Percentiles rank a stretch among this genome's conserved stretches.
These are phyloP conservation scores for Gymnopus androsaceus DNA, from an alignment of 1,284 basidiomycete species.

Conservation along the genomic window DNA sequence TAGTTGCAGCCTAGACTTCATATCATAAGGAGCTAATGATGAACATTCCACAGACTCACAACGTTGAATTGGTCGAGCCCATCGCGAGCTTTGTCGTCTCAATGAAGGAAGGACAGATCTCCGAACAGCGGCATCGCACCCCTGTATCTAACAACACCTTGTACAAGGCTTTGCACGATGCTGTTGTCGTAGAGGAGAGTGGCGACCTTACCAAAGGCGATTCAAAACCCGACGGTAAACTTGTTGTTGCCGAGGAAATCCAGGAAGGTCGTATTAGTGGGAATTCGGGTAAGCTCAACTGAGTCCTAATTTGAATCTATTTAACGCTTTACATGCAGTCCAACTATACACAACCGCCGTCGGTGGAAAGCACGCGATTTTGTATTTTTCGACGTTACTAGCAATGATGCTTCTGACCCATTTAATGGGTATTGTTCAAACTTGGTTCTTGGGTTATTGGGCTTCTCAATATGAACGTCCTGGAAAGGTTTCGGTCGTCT, in stretches of 20 bases:
- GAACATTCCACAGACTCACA: slow-evolving; percentile 61
- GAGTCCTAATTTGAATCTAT: slow-evolving; percentile 38
- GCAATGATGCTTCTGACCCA: slow-evolving; percentile 26
- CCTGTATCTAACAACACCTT: neutral
- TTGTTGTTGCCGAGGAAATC: slow-evolving; percentile 64
- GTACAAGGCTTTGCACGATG: neutral
- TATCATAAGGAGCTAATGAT: too few species aligned
- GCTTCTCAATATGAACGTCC: slow-evolving; percentile 49
- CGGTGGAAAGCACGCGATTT: slow-evolving; percentile 39
- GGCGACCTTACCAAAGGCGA: slow-evolving; percentile 1
- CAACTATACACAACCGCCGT: slow-evolving; percentile 37
- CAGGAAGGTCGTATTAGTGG: slow-evolving; percentile 59
- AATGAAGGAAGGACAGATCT: slow-evolving; percentile 51
- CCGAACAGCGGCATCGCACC: neutral
- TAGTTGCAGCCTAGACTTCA: slow-evolving; percentile 53
- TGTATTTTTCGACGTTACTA: slow-evolving; percentile 39
- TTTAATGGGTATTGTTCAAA: slow-evolving; percentile 35
- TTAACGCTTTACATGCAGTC: slow-evolving; percentile 19
- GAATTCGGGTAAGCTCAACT: slow-evolving; percentile 41
- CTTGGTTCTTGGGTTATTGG: slow-evolving; percentile 53
- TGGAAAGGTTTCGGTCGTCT: slow-evolving; percentile 42
- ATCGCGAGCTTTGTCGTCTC: slow-evolving; percentile 58
- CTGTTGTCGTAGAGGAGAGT: neutral
- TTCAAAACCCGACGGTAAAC: slow-evolving; percentile 38
- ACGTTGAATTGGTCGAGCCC: slow-evolving; percentile 56